A percentile compares a stretch with the other conserved stretches of the same genome.
Evolutionary conservation across 2,329 filamentous ascomycete species (phyloP).

Genomic region (Cordyceps cateniannulata): DNA sequence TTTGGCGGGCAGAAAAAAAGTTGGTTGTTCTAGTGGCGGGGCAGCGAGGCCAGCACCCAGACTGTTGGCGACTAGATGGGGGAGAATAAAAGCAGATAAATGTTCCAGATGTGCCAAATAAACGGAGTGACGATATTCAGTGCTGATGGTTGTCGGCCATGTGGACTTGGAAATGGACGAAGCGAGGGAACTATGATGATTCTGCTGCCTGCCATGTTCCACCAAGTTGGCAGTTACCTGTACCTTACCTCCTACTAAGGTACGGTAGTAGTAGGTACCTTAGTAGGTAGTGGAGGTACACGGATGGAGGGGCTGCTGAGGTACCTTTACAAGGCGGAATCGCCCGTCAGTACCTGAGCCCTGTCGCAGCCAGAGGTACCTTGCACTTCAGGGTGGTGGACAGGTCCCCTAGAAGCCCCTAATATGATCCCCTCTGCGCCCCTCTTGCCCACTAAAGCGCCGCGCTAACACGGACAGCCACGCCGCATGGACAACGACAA

Average conservation of each 20-base stretch:
- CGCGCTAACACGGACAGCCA: not conserved
- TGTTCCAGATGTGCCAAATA: too few species aligned
- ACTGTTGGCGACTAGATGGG: not conserved
- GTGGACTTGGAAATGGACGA: not conserved
- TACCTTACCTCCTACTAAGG: too few species aligned
- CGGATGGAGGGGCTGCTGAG: not conserved
- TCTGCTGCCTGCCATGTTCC: not conserved
- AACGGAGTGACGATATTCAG: too few species aligned
- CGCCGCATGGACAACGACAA: too few species aligned
- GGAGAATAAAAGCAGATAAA: not conserved
- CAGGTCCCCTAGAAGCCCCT: not conserved
- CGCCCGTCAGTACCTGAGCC: not conserved
- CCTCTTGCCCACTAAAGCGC: not conserved
- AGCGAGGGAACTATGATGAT: not conserved
- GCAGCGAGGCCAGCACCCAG: not conserved
- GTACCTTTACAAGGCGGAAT: not conserved
- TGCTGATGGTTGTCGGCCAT: not conserved
- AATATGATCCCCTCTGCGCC: not conserved
- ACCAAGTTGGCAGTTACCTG: too few species aligned
- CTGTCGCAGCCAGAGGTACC: not conserved
- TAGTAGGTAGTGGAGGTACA: not conserved
- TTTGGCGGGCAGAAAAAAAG: constrained; percentile 6
- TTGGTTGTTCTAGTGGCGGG: not conserved
- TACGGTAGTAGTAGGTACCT: too few species aligned
- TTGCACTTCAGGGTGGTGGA: not conserved